A percentile compares a stretch with the other conserved stretches of the same genome.
phyloP scores from a whole-genome alignment of 139 green algal genomes.

The Raphidocelis subcapitata region DNA sequence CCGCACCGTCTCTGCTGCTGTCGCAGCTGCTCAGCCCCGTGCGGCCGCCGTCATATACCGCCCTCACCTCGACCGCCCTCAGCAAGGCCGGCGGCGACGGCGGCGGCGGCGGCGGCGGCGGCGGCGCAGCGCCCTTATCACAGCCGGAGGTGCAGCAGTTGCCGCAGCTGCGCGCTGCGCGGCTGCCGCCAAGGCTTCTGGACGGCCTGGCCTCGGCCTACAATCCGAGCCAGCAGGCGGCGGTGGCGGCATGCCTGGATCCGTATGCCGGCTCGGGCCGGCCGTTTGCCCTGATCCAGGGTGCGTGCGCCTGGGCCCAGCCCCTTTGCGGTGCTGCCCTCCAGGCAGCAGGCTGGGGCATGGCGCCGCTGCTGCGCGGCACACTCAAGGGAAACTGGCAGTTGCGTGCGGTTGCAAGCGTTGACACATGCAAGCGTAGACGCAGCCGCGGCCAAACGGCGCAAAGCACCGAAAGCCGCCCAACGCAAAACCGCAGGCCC shows the following conservation, averaged over 20 bases:
- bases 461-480: no score
- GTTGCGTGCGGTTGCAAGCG: no score
- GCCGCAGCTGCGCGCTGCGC: conserved; percentile 2
- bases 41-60: not conserved
- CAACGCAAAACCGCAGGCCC: conserved; percentile 49
- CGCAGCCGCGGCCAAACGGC: no score
- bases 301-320: not conserved
- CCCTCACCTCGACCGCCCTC: not conserved
- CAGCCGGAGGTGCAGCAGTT: not conserved
- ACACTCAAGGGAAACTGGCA: no score
- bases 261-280: not conserved
- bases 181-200: conserved; percentile 28
- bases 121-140: no score
- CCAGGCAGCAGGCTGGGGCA: no score
- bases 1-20: conserved; percentile 4
- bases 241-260: conserved; percentile 42
- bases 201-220: conserved; percentile 34
- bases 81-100: not conserved
- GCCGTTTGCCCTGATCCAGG: conserved; percentile 46
- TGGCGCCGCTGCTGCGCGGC: no score
- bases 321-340: no score
- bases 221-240: conserved; percentile 64
- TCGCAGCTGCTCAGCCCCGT: conserved; percentile 11
- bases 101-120: not conserved
- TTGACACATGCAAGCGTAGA: no score